phyloP scores from a whole-genome alignment of 1,139 yeast genomes.

The Arxiozyma slooffiae region DNA sequence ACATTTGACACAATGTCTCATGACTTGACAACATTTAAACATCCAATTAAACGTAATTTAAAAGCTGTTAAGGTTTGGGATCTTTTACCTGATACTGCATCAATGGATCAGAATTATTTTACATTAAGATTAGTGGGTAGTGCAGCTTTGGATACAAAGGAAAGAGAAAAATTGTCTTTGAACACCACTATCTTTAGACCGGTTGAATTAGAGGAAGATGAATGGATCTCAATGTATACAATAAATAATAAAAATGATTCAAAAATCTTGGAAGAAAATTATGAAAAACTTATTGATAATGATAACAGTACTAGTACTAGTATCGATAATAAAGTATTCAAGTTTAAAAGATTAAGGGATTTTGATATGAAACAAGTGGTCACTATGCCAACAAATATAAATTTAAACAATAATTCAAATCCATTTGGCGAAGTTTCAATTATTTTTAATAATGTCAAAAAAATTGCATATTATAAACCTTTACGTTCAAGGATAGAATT shows the following conservation, averaged over 20 bases:
- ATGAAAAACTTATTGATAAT: conserved; percentile 39
- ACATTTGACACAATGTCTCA: conserved; percentile 55
- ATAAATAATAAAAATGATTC: conserved; percentile 42
- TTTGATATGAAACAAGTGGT: conserved; percentile 60
- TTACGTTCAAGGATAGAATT: conserved; percentile 68
- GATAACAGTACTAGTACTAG: conserved; percentile 15
- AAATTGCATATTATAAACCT: conserved; percentile 67
- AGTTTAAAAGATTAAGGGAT: conserved; percentile 61
- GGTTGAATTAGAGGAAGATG: conserved; percentile 62
- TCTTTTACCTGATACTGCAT: conserved; percentile 78
- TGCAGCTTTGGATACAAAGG: conserved; percentile 48
- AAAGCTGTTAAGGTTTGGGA: conserved; percentile 75
- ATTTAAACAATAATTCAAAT: conserved; percentile 33
- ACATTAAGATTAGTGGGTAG: conserved; percentile 71
- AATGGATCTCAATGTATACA: conserved; percentile 72
- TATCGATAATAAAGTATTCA: conserved; percentile 35
- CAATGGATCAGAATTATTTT: conserved; percentile 69
- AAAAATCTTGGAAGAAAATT: conserved; percentile 29
- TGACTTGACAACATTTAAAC: conserved; percentile 41
- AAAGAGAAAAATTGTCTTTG: conserved; percentile 38
- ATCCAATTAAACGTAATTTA: conserved; percentile 67
- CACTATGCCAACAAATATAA: conserved; percentile 31
- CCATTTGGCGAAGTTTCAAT: conserved; percentile 49
- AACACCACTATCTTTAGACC: conserved; percentile 67
- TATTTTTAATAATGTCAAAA: conserved; percentile 43